Conservation (phyloP, 257 asterid genomes). For the Salvia rosmarinus region DNA sequence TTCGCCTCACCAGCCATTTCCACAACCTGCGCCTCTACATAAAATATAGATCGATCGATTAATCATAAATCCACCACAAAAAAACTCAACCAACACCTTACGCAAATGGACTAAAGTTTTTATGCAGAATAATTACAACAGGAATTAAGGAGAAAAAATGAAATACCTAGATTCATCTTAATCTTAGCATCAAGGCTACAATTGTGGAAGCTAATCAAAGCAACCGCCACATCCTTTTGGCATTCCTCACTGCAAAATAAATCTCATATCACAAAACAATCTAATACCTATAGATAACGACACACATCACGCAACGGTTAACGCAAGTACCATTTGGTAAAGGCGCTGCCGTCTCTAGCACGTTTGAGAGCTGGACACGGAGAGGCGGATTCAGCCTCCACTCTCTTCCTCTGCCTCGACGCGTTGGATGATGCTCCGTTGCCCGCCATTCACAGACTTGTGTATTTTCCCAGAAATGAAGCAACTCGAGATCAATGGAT, state of each 20-base stretch:
- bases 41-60: not conserved
- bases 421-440: constrained; percentile 49
- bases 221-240: constrained; percentile 72
- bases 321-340: constrained; percentile 66
- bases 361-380: constrained; percentile 60
- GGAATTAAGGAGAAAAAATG: not conserved
- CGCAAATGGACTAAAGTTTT: not conserved
- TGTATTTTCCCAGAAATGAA: not conserved
- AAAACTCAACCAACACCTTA: not conserved
- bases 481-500: not conserved
- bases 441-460: constrained; percentile 50
- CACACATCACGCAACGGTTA: not conserved
- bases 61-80: not conserved
- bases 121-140: not conserved
- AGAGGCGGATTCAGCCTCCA: constrained; percentile 56
- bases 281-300: not conserved
- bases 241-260: constrained; percentile 63
- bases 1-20: constrained; percentile 56
- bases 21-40: constrained; percentile 64
- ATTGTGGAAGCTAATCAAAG: constrained; percentile 74
- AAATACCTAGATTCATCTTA: constrained; percentile 74
- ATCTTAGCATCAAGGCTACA: constrained; percentile 83
- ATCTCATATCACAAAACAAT: not conserved
- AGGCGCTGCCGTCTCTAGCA: constrained; percentile 90
- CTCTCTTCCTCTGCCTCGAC: constrained; percentile 63